Percentiles rank a stretch among this genome's conserved stretches.
These are phyloP conservation scores for Antitrichia curtipendula DNA, from an alignment of 225 moss, liverwort and hornwort species.

Conservation along the genomic window DNA sequence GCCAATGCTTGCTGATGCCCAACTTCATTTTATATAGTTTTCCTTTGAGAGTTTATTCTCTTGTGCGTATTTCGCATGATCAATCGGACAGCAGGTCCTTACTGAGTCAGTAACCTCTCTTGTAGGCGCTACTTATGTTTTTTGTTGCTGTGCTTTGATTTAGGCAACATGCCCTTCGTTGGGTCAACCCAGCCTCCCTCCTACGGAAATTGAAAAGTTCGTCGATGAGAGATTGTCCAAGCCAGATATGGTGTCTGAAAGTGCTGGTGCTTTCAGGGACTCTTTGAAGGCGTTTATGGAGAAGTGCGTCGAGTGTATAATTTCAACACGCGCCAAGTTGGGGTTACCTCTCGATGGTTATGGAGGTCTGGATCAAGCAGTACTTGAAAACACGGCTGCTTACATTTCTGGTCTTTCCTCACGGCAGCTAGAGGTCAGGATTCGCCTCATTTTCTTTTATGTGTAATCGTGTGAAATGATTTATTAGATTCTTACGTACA, in stretches of 20 bases:
- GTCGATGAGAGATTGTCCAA: constrained; percentile 50
- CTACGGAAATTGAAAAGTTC: constrained; percentile 38
- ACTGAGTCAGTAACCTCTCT: not conserved
- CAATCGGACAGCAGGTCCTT: not conserved
- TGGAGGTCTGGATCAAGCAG: constrained; percentile 23
- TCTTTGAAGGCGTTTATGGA: constrained; percentile 51
- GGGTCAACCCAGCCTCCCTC: constrained; percentile 28
- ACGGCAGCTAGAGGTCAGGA: constrained; percentile 64
- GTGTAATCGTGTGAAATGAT: not conserved
- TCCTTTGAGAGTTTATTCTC: not conserved
- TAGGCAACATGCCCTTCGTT: constrained; percentile 82
- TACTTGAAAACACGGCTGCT: constrained; percentile 54
- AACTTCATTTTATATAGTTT: not conserved
- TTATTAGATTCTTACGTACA: not conserved
- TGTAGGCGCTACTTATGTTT: not conserved
- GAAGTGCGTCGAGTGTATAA: constrained; percentile 27
- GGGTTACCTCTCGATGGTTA: constrained; percentile 44
- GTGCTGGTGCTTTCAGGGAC: constrained; percentile 60
- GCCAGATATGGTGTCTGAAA: constrained; percentile 53
- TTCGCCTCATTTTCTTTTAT: not conserved
- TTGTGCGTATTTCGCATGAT: not conserved
- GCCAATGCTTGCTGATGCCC: not conserved
- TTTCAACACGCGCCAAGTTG: constrained; percentile 53
- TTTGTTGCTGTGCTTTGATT: not conserved
- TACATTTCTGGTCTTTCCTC: constrained; percentile 65